Conservation (phyloP, 2,329 filamentous ascomycete species). For the Sporothrix variecibatus region DNA sequence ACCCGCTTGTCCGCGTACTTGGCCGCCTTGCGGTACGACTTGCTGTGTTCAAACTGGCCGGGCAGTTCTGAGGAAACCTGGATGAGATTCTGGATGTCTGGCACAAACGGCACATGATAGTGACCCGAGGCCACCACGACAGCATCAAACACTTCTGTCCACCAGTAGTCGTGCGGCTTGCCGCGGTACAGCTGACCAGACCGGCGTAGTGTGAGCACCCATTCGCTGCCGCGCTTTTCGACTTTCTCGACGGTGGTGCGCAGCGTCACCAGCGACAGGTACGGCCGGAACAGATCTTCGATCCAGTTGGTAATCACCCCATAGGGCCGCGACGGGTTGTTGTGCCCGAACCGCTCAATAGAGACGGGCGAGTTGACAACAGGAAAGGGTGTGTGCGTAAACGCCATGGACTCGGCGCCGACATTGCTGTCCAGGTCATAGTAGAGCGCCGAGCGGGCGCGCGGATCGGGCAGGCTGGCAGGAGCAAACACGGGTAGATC, state of each 20-base stretch:
- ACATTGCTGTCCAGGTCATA: conserved; percentile 24
- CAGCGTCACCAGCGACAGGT: conserved; percentile 43
- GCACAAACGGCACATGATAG: conserved; percentile 44
- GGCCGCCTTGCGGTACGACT: conserved; percentile 41
- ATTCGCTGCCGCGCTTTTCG: conserved; percentile 48
- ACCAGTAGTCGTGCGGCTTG: conserved; percentile 42
- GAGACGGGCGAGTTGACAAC: conserved; percentile 1
- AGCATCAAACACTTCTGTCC: conserved; percentile 43
- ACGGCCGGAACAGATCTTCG: conserved; percentile 47
- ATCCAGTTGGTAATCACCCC: conserved; percentile 57
- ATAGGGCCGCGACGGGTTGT: conserved; percentile 66
- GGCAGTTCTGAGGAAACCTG: conserved; percentile 41
- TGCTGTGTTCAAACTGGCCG: conserved; percentile 44
- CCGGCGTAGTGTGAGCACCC: conserved; percentile 52
- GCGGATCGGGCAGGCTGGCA: background rate
- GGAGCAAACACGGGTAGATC: conserved; percentile 7
- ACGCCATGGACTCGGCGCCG: conserved; percentile 18
- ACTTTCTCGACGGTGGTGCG: conserved; percentile 60
- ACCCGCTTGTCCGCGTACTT: conserved; percentile 40
- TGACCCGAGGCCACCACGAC: conserved; percentile 46
- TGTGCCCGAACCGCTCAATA: conserved; percentile 41
- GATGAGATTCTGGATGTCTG: conserved; percentile 42
- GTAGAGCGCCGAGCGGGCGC: conserved; percentile 20
- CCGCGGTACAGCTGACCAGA: background rate
- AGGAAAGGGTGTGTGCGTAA: conserved; percentile 20